Base-by-base conservation (phyloP, 2,329 filamentous ascomycete species). In the Albophoma yamanashiensis region DNA sequence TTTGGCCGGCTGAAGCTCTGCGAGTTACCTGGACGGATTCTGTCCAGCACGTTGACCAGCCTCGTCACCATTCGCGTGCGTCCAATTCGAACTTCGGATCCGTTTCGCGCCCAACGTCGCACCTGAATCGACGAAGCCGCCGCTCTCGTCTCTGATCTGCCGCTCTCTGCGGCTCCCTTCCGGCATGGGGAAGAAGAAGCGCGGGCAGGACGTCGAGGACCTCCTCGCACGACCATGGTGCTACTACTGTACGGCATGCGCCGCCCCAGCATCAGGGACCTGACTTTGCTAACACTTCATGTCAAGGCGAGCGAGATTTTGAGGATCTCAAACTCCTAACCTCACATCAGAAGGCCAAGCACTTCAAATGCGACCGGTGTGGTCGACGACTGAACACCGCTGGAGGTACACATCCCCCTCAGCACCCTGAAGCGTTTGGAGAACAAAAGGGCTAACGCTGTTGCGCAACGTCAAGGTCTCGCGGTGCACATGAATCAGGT, bases 401-500 rank as follows among this genome's bases (percentile, higher is more conserved):
- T 50, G 94, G 94, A 82, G 94, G 92, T 95, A 75, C 70, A 83
- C 62, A 20, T 40, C 12, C 38, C 43, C 22, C 17, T 20, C 47
- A 45, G 38, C 36, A 38, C 55, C 58, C 15, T 15, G 31, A 17
- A 36, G 31, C 31, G 20, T n/a, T 36, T 2, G 20, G 22, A 36
- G 50, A 36, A 53, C 31, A 22, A 38, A 5, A 25, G 22, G 27
- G 22, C 22, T 55, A 20, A 62, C 57, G 25, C 40, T 45, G 36
- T 20, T 36, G 50, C 34, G 31, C 45, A 53, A 64, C 53, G 57
- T 58, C 25, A 66, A 96, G 92, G 94, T 79, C 85, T 99, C 62
- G 90, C 89, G 42, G 94, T 99, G 59, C 94, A 99, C 73, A 89
- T 97, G 91, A 95, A 93, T 71, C 94, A 99, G 74, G 94, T 99